phyloP scores from a whole-genome alignment of 108 stramenopile genomes.

The Epipyxis sp. region DNA sequence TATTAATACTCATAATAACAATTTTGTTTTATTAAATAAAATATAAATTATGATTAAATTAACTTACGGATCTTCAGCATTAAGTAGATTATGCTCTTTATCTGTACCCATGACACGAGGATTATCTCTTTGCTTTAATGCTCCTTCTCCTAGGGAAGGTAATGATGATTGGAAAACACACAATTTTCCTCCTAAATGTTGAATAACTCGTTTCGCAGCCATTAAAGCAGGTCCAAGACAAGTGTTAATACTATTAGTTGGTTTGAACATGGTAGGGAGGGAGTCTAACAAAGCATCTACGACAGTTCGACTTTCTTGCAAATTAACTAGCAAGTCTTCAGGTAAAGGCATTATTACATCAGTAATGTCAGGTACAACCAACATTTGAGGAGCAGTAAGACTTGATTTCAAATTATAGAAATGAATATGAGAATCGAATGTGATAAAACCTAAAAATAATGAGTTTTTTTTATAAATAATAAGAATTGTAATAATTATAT shows the following conservation, averaged over 20 bases:
- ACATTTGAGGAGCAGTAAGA: constrained; percentile 79
- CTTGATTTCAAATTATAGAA: constrained; percentile 85
- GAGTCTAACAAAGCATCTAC: constrained; percentile 84
- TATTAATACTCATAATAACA: no score
- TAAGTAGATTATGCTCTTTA: constrained; percentile 80
- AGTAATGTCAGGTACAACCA: constrained; percentile 85
- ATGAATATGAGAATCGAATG: constrained; percentile 87
- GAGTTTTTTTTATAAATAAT: no score
- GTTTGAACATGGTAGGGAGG: constrained; percentile 83
- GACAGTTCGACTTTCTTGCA: constrained; percentile 74
- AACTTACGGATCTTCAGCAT: constrained; percentile 58
- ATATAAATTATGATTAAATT: no score
- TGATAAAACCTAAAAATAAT: no score
- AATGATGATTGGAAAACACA: constrained; percentile 77
- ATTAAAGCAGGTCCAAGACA: constrained; percentile 88
- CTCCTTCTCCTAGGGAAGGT: constrained; percentile 85
- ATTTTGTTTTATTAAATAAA: no score
- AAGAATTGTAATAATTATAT: no score
- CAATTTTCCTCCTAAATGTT: constrained; percentile 94
- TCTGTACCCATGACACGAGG: constrained; percentile 83
- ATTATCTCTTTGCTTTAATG: constrained; percentile 80
- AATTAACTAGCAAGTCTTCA: constrained; percentile 91
- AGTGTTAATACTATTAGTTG: constrained; percentile 57
- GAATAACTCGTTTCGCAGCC: constrained; percentile 90
- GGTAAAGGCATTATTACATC: constrained; percentile 91